Evolutionary conservation across 495 filamentous ascomycete species (phyloP).

Genomic region (Penicillium roqueforti): DNA sequence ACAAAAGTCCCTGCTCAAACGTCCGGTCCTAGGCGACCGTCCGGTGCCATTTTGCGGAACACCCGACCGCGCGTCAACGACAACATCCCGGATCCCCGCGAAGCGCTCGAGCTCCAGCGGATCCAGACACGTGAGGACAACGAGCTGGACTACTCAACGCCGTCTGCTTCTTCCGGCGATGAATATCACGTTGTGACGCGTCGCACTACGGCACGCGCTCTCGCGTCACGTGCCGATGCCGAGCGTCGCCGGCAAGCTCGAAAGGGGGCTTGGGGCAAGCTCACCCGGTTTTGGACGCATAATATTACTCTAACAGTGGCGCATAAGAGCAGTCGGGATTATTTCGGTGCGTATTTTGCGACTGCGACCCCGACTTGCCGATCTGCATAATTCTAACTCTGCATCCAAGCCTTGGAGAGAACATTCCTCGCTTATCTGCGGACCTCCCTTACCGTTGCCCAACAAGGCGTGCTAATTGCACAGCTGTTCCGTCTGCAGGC

Average conservation of each 20-base stretch:
- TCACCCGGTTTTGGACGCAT: conserved; percentile 38
- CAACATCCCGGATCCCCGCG: conserved; percentile 12
- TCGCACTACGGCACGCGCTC: conserved; percentile 25
- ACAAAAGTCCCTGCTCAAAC: background rate
- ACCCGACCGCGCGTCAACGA: conserved; percentile 12
- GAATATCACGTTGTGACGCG: conserved; percentile 34
- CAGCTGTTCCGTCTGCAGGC: conserved; percentile 69
- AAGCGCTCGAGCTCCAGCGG: conserved; percentile 30
- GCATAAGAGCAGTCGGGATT: conserved; percentile 43
- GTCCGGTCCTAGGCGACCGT: conserved; percentile 2
- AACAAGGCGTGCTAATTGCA: conserved; percentile 60
- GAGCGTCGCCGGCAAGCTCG: conserved; percentile 18
- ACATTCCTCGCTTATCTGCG: conserved; percentile 77
- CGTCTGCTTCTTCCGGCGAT: conserved; percentile 32
- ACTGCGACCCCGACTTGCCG: background rate
- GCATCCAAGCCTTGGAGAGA: conserved; percentile 57
- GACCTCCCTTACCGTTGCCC: conserved; percentile 63
- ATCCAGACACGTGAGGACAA: conserved; percentile 26
- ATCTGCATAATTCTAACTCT: background rate
- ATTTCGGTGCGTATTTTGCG: conserved; percentile 32
- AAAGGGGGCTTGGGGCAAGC: conserved; percentile 20
- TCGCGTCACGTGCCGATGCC: conserved; percentile 1
- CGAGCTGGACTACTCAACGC: conserved; percentile 15
- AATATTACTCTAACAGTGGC: conserved; percentile 40
- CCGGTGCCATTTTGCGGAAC: conserved; percentile 5